These are phyloP conservation scores for Phaeophleospora eucalypticola DNA, from an alignment of 2,329 filamentous ascomycete species.

Conservation along the genomic window DNA sequence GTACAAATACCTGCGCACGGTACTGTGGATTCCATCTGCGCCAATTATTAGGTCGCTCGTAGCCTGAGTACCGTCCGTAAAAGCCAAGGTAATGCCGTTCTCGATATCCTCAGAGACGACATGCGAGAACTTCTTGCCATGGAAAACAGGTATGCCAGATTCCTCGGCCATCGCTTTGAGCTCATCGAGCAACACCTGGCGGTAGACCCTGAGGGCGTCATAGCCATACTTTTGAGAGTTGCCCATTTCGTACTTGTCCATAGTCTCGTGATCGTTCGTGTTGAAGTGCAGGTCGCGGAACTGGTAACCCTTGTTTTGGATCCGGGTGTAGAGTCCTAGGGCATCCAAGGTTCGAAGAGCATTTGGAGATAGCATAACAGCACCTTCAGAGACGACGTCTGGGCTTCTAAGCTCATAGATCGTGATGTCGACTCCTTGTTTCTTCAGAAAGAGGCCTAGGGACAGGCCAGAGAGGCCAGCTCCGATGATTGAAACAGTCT, in stretches of 20 bases:
- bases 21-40: slow-evolving; percentile 34
- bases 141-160: slow-evolving; percentile 41
- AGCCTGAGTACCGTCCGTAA: slow-evolving; percentile 29
- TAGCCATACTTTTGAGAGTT: slow-evolving; percentile 48
- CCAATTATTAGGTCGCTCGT: slow-evolving; percentile 31
- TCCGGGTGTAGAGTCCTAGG: slow-evolving; percentile 42
- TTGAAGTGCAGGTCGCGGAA: slow-evolving; percentile 50
- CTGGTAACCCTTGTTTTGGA: slow-evolving; percentile 44
- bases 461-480: slow-evolving; percentile 5
- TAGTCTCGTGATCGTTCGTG: slow-evolving; percentile 21
- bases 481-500: slow-evolving; percentile 1
- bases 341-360: slow-evolving; percentile 36
- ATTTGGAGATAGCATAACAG: slow-evolving; percentile 44
- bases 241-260: slow-evolving; percentile 20
- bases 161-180: slow-evolving; percentile 31
- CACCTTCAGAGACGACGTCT: slow-evolving; percentile 46
- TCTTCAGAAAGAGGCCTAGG: slow-evolving; percentile 1
- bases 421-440: slow-evolving; percentile 41
- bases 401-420: slow-evolving; percentile 54
- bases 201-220: slow-evolving; percentile 40
- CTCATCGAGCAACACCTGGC: slow-evolving; percentile 48
- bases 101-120: slow-evolving; percentile 38
- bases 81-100: slow-evolving; percentile 27
- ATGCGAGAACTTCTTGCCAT: slow-evolving; percentile 45
- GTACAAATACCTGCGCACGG: slow-evolving; percentile 31